Evolutionary conservation across 2,329 filamentous ascomycete genomes (phyloP).

Genomic region (Massarina eburnea): DNA sequence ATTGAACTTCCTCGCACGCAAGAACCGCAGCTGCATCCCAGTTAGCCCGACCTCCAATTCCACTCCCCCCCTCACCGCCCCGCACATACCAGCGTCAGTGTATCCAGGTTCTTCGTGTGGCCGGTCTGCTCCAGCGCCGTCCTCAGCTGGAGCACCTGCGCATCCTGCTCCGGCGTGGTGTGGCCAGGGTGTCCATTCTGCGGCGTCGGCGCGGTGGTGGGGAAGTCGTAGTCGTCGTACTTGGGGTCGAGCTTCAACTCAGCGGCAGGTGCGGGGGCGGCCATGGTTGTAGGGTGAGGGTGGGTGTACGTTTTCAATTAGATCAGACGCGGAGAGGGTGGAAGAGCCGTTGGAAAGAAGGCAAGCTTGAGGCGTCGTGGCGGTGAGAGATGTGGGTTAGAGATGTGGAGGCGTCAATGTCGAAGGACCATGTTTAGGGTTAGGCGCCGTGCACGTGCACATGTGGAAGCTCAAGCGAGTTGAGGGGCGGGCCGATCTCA

Average conservation of each 20-base stretch:
- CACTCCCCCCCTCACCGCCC: neutral
- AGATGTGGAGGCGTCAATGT: slow-evolving; percentile 13
- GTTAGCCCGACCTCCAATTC: slow-evolving; percentile 15
- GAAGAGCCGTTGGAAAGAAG: neutral
- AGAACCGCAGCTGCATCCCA: slow-evolving; percentile 71
- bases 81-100: slow-evolving; percentile 75
- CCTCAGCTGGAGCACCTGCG: slow-evolving; percentile 83
- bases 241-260: slow-evolving; percentile 70
- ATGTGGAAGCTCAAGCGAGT: neutral
- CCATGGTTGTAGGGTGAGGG: no score
- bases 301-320: no score
- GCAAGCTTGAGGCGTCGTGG: slow-evolving; percentile 7
- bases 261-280: slow-evolving; percentile 15
- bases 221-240: slow-evolving; percentile 96
- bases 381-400: slow-evolving; percentile 20
- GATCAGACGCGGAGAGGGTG: neutral
- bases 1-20: slow-evolving; percentile 94
- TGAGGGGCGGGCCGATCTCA: neutral
- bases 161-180: slow-evolving; percentile 84
- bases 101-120: slow-evolving; percentile 83
- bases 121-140: slow-evolving; percentile 81
- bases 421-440: slow-evolving; percentile 24
- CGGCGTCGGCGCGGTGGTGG: slow-evolving; percentile 70
- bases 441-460: slow-evolving; percentile 25
- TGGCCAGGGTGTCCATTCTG: slow-evolving; percentile 83